Base-by-base conservation (phyloP, 371 early-diverging fungal genomes). In the Mortierella sp. region DNA sequence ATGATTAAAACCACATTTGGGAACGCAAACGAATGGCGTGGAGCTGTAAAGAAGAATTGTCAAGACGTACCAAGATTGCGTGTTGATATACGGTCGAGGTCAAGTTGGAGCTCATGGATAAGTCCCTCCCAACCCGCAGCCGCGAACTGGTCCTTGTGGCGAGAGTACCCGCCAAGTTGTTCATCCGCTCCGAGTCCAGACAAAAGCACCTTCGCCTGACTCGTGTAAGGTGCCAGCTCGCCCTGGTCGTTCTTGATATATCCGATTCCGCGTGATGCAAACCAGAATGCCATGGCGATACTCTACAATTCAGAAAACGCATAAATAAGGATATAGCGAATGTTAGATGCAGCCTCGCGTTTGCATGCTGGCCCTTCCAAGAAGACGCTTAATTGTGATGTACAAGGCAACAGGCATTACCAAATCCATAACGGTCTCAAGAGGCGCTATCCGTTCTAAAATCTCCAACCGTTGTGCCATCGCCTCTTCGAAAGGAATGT, bases 101-200 rank as follows among this genome's bases (percentile, higher is more conserved):
- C 99, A 34, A 96, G 80, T 78, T 95, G 96, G 4, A 98, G 90
- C 89, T 96, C 97, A 42, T 91, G 57, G 45, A 95, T 90, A 60
- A 98, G 88, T 28, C 90, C 92, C 52, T 83, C 81, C 95, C 95
- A 96, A 0, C 94, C 89, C 28, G 91, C 89, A 54, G 89, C 88
- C 24, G 93, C 88, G 83, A 92, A 98, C 57, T 94, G 92, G 57
- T 91, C 94, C 42, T 95, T 92, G 81, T 98, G 98, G 11, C 98
- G 92, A 21, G 96, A 94, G 88, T 98, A 98, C 24, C 99, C 99
- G 10, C 95, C 98, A 13, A 98, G 84, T 88, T 96, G 97, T 82
- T 99, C 99, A 81, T 99, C 99, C 0, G 99, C 99, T 38, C 99
- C 99, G n/a, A 99, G 89, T 0, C 99, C 99, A 73, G 96, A 94